Evolutionary conservation across 805 yeast species (phyloP), one percentile per base, ranked within the genome.

Genomic region (Komagataella phaffii): DNA sequence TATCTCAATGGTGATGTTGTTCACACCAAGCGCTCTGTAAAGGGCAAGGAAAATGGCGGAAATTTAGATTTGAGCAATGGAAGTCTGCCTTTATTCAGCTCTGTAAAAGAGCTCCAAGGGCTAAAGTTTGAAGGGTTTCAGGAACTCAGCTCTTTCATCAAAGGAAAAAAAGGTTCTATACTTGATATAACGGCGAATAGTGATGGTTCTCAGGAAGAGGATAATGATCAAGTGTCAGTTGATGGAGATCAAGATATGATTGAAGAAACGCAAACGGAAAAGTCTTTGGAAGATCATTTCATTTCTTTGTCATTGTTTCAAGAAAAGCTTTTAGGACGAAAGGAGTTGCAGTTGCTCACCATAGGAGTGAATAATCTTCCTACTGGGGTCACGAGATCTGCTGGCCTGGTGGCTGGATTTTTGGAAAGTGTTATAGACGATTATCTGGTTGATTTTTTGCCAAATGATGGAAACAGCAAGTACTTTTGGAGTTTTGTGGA

Each of bases 401-500:
- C 48, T 3, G 24, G 50, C 12, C 44, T 61, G 43, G 50, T 55
- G n/a, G 68, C 63, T 48, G 50, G 50, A 17, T 45, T 62, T 3
- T 18, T 64, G 44, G 52, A 48, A n/a, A 51, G 30, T 17, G 43
- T 47, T 14, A 45, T 47, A 17, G 51, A 49, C 5, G 55, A 46
- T n/a, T 24, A 24, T 46, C 40, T 12, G 18, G 48, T 17, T 23
- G 40, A 30, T 46, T 19, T 36, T 46, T 36, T 23, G 40, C 36
- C 24, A 10, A 23, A 36, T 6, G 24, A 24, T 24, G 24, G 36
- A 19, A n/a, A 23, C 30, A 18, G 48, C 40, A 21, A 36, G 6
- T 65, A 55, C 51, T 48, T 46, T 7, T 66, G 70, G 69, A 55
- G 59, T 17, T 56, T 54, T 49, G 49, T 61, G 6, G 50, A 51